Conservation (phyloP, 2,329 filamentous ascomycete species). For the Aspergillus sp. region DNA sequence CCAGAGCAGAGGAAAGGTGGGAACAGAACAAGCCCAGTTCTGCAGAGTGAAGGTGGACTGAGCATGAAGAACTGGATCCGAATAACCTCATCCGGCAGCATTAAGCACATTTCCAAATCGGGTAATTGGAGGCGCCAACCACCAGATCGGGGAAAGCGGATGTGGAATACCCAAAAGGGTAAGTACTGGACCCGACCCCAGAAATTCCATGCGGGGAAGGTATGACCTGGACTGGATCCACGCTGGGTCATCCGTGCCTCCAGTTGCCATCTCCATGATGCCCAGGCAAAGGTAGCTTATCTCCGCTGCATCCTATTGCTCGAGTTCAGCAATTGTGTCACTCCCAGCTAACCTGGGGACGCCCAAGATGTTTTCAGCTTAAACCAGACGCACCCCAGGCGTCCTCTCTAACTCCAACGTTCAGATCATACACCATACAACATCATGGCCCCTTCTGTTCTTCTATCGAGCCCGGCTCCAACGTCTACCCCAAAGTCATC, state of each 20-base stretch:
- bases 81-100: constrained; percentile 3
- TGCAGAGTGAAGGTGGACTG: neutral
- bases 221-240: too few species aligned
- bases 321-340: too few species aligned
- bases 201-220: neutral
- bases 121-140: constrained; percentile 20
- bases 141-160: constrained; percentile 11
- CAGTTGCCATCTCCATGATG: neutral
- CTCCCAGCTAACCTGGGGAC: neutral
- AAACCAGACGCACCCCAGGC: neutral
- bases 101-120: constrained; percentile 16
- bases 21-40: neutral
- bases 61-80: neutral
- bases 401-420: too few species aligned
- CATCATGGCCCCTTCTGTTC: constrained; percentile 11
- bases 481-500: neutral
- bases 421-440: too few species aligned
- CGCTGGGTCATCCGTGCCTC: neutral
- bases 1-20: neutral
- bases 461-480: neutral
- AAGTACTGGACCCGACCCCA: too few species aligned
- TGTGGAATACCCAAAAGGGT: too few species aligned
- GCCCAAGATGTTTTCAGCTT: neutral
- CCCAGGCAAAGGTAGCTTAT: neutral
- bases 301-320: neutral